Base-by-base conservation (phyloP, 805 yeast species). In the Ogataea parapolymorpha region DNA sequence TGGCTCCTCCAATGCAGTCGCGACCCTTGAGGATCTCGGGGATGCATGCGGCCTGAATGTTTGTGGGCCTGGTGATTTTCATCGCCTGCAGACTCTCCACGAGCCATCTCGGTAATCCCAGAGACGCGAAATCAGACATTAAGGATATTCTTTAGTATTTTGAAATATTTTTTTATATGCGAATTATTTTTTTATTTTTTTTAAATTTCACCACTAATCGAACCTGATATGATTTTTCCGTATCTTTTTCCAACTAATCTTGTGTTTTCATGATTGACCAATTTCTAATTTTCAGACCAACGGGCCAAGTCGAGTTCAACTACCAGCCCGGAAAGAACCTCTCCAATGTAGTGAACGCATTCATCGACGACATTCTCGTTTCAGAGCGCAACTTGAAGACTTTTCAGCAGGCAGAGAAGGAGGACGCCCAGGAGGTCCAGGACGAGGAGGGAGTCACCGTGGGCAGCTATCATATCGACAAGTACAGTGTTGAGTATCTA, bases 1-100 rank as follows among this genome's bases (percentile, higher is more conserved):
- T 85, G 24, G 99, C 99, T 31, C 99, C 99, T 37, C 99, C 99
- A 38, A 93, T 91, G 65, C 96, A 90, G 61, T 90, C 96, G 51
- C 81, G 75, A 6, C 95, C 97, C 30, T 70, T 71, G 27, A 93
- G 59, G 42, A 93, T 85, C 42, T 82, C 77, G 1, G 98, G 98
- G 34, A 93, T 91, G 59, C 96, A 88, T 4, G 88, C 86, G 7
- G 68, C 59, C 61, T 93, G 99, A 67, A 93, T 91, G 15, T 79
- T 77, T 0, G 98, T 86, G 2, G 99, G 99, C 5, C 75, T 71
- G 20, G 74, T 68, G 33, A 93, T 93, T 46, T 80, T 80, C 95
- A 93, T 88, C 6, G 95, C 79, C 0, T 66, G 62, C 4, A 93
- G 72, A 0, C 96, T 74, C 51, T 91, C 97, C 23, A 71, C 71